Base-by-base conservation (phyloP, 2,329 filamentous ascomycete genomes). In the Apiospora pterosperma region DNA sequence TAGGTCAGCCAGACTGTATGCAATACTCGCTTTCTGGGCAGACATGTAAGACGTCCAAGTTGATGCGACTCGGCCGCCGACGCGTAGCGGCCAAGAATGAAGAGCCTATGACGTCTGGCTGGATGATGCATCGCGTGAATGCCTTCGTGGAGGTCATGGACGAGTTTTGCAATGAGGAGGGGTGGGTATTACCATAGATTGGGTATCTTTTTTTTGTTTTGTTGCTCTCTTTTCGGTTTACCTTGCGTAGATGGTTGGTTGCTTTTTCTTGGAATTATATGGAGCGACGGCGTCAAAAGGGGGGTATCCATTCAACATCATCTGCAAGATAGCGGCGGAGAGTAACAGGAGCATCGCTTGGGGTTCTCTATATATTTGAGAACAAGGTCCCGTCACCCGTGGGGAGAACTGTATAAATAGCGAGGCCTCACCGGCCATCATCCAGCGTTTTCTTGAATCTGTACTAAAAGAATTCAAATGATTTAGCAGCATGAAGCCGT, bases 51-150 rank as follows among this genome's bases (percentile, higher is more conserved):
- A 74, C 69, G 19, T 73, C 72, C 1, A 67, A 58, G 2, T 62
- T 66, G 8, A 61, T 75, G 38, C 73, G 64, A 19, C 67, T 76
- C 4, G 75, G 75, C 12, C 70, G 68, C 48, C 67, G 67, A 41
- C 64, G 63, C 23, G 48, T 63, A 11, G 64, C 67, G 7, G 55
- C 63, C 36, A 64, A 65, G 60, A 31, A 34, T 31, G 55, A 39
- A 8, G 61, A 67, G 58, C 66, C 64, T 36, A 65, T 71, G 28
- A 69, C 67, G 28, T 76, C 74, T 3, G 75, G 75, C 12, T 76
- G 74, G 74, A 71, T 76, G 63, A 63, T 73, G 59, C 68, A 75
- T 12, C 73, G 73, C 34, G 63, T 76, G 6, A 67, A 73, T n/a
- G 61, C 64, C 11, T 76, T 72, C 62, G 61, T 70, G 14, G 60